Conservation (phyloP, 495 filamentous ascomycete species). For the Hypoxylon perforatum region DNA sequence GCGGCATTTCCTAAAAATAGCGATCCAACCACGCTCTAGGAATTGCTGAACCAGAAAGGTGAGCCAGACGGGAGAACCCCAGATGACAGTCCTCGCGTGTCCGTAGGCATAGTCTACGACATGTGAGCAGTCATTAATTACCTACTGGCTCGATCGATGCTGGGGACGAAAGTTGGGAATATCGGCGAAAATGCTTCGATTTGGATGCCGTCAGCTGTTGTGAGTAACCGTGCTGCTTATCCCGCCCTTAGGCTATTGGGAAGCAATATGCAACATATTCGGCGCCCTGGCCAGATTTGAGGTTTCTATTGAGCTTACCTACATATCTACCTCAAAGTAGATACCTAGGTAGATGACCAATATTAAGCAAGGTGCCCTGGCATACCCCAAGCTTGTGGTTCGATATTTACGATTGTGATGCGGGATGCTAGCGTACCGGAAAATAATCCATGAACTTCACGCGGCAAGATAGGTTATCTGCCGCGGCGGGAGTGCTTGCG, state of each 20-base stretch:
- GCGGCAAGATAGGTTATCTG: neutral
- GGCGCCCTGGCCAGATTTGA: neutral
- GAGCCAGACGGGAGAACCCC: neutral
- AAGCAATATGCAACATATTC: neutral
- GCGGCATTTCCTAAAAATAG: constrained; percentile 35
- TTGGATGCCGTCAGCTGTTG: neutral
- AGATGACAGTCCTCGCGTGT: neutral
- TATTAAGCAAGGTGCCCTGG: neutral
- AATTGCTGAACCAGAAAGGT: constrained; percentile 7
- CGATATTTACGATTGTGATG: neutral
- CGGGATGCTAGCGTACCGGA: neutral
- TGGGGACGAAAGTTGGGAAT: too few species aligned
- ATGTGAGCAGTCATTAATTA: too few species aligned
- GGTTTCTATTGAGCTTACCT: neutral
- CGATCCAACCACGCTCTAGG: constrained; percentile 11
- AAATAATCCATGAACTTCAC: neutral
- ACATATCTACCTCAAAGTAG: too few species aligned
- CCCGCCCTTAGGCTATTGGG: constrained; percentile 3
- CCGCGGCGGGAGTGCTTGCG: neutral
- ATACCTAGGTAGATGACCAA: neutral
- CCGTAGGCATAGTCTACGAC: neutral
- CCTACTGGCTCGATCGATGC: constrained; percentile 2
- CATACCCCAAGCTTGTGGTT: neutral
- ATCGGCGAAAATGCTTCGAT: too few species aligned
- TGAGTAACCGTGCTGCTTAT: neutral